Evolutionary conservation across 768 basidiomycete genomes (phyloP).

Genomic region (Lactarius evosmus): DNA sequence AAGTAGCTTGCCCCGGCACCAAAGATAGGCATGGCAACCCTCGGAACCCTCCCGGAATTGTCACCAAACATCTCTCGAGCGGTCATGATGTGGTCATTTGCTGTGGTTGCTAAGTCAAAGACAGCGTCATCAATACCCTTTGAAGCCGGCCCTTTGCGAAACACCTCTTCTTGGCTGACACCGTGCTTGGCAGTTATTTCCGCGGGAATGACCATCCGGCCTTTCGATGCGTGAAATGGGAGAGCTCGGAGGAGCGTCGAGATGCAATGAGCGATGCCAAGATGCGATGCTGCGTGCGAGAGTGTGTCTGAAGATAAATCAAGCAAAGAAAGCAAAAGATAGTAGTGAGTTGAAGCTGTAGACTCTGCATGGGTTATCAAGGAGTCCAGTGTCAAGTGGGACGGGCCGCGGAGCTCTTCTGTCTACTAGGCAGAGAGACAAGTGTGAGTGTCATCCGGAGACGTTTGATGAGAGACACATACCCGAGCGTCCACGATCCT

Average conservation of each 20-base stretch:
- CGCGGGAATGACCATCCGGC: constrained; percentile 73
- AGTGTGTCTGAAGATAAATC: constrained; percentile 49
- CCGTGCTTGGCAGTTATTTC: constrained; percentile 77
- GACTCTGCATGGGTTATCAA: constrained; percentile 74
- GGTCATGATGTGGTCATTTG: constrained; percentile 75
- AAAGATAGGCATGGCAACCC: constrained; percentile 66
- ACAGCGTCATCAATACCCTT: constrained; percentile 72
- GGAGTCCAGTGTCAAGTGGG: constrained; percentile 64
- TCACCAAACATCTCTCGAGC: constrained; percentile 67
- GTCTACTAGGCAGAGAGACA: constrained; percentile 42
- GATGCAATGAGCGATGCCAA: constrained; percentile 72
- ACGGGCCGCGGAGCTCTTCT: constrained; percentile 59
- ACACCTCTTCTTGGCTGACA: constrained; percentile 77
- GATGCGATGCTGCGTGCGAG: constrained; percentile 78
- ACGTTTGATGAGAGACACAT: constrained; percentile 31
- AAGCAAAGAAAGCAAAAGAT: constrained; percentile 69
- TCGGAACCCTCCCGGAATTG: constrained; percentile 50
- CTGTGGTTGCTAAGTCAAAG: constrained; percentile 77
- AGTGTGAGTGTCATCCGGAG: background rate
- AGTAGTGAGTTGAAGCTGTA: constrained; percentile 74
- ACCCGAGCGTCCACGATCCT: constrained; percentile 85
- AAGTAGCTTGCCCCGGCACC: constrained; percentile 57
- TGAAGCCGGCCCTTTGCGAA: constrained; percentile 51
- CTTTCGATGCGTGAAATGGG: constrained; percentile 70
- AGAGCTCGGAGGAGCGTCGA: constrained; percentile 70